Evolutionary conservation across 208 protist genomes (phyloP).

Genomic region (Plasmodiophora brassicae): DNA sequence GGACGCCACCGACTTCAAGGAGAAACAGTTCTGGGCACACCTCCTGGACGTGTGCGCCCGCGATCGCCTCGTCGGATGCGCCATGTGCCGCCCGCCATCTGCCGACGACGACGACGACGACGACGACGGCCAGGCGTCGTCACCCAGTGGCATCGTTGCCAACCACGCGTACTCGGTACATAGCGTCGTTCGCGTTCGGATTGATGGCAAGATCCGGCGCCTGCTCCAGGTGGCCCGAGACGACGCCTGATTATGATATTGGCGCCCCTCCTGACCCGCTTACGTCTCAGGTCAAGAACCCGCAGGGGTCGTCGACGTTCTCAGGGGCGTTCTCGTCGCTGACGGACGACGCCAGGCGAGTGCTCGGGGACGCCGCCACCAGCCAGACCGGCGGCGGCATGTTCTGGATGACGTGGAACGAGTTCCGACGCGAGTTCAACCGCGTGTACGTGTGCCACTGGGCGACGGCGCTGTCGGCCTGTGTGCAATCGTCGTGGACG

Average conservation of each 20-base stretch:
- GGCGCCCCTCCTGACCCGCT: no score
- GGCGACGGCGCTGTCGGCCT: background rate
- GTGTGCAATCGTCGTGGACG: background rate
- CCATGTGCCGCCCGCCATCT: background rate
- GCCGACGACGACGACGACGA: background rate
- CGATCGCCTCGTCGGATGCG: background rate
- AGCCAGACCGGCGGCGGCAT: no score
- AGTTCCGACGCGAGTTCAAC: slow-evolving; percentile 5
- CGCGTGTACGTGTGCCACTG: background rate
- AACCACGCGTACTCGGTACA: slow-evolving; percentile 11
- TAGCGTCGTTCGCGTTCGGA: background rate
- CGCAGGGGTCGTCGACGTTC: background rate
- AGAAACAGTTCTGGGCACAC: background rate
- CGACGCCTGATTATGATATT: no score
- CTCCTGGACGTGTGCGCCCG: background rate
- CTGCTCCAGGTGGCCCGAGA: no score
- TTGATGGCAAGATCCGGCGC: slow-evolving; percentile 12
- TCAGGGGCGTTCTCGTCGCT: background rate
- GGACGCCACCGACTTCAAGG: background rate
- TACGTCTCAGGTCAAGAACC: background rate
- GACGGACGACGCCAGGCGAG: background rate
- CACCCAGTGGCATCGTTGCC: background rate
- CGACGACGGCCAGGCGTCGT: background rate
- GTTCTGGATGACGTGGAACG: slow-evolving; percentile 26
- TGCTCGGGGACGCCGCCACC: background rate